Evolutionary conservation across 2,329 filamentous ascomycete genomes (phyloP).

Genomic region (Erysiphe pulchra): DNA sequence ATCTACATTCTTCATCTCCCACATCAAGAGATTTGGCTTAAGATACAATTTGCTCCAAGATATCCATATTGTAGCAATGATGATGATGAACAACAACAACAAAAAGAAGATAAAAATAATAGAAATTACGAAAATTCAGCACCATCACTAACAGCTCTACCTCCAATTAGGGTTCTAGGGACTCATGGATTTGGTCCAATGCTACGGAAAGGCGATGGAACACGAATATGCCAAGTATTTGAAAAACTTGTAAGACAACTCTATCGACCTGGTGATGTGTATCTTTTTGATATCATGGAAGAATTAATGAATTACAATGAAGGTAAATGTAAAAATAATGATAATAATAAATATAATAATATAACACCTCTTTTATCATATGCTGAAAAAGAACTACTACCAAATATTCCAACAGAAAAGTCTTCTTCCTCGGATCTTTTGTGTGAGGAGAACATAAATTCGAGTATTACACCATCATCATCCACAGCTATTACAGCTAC

Average conservation of each 20-base stretch:
- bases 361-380: too few species aligned
- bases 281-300: conserved; percentile 78
- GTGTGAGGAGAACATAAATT: background rate
- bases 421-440: background rate
- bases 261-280: conserved; percentile 52
- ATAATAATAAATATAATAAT: too few species aligned
- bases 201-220: conserved; percentile 45
- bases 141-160: conserved; percentile 17
- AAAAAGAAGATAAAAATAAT: too few species aligned
- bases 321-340: too few species aligned
- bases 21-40: conserved; percentile 25
- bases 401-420: conserved; percentile 2
- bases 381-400: background rate
- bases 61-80: conserved; percentile 30
- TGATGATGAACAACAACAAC: too few species aligned
- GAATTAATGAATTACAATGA: conserved; percentile 28
- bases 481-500: too few species aligned
- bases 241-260: conserved; percentile 38
- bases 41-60: conserved; percentile 38
- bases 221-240: conserved; percentile 41
- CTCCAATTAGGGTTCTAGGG: conserved; percentile 30
- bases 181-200: conserved; percentile 52
- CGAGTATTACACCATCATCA: background rate
- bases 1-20: conserved; percentile 43
- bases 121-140: conserved; percentile 14